These are phyloP conservation scores for Komagataella kurtzmanii DNA, from an alignment of 805 yeast species.

Conservation along the genomic window DNA sequence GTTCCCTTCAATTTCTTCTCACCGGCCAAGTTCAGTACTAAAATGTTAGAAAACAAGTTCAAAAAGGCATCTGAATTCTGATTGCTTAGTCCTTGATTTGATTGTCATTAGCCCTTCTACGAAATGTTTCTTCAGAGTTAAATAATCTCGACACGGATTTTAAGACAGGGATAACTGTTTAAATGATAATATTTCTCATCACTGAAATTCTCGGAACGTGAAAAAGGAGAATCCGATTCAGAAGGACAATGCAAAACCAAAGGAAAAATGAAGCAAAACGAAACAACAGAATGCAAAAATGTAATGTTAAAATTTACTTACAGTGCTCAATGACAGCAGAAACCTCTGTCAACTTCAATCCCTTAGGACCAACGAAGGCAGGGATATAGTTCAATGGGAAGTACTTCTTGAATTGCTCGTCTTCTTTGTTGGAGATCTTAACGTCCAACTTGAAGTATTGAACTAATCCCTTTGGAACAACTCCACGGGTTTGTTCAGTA, in stretches of 20 bases:
- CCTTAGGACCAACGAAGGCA: slow-evolving; percentile 46
- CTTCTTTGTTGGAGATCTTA: slow-evolving; percentile 22
- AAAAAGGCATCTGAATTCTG: not conserved
- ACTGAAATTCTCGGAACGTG: slow-evolving; percentile 12
- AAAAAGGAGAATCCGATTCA: not conserved
- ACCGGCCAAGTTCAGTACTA: slow-evolving; percentile 15
- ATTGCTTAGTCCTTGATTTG: slow-evolving; percentile 1
- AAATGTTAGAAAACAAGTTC: not conserved
- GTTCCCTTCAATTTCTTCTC: slow-evolving; percentile 32
- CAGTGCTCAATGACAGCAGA: slow-evolving; percentile 48
- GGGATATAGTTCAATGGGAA: slow-evolving; percentile 62
- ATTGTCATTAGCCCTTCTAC: slow-evolving; percentile 48
- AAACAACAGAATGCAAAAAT: not conserved
- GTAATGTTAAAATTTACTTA: not conserved
- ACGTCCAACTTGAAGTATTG: slow-evolving; percentile 49
- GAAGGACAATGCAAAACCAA: not conserved
- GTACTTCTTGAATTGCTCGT: slow-evolving; percentile 27
- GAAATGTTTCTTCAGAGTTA: slow-evolving; percentile 34
- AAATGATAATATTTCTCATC: slow-evolving; percentile 41
- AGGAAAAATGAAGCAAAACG: not conserved
- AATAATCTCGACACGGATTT: not conserved
- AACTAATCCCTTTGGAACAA: slow-evolving; percentile 34
- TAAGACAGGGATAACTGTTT: slow-evolving; percentile 85
- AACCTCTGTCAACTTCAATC: slow-evolving; percentile 55
- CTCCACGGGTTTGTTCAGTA: slow-evolving; percentile 4